These are phyloP conservation scores for Entomortierella parvispora DNA, from an alignment of 192 early-diverging fungal species.

Conservation along the genomic window DNA sequence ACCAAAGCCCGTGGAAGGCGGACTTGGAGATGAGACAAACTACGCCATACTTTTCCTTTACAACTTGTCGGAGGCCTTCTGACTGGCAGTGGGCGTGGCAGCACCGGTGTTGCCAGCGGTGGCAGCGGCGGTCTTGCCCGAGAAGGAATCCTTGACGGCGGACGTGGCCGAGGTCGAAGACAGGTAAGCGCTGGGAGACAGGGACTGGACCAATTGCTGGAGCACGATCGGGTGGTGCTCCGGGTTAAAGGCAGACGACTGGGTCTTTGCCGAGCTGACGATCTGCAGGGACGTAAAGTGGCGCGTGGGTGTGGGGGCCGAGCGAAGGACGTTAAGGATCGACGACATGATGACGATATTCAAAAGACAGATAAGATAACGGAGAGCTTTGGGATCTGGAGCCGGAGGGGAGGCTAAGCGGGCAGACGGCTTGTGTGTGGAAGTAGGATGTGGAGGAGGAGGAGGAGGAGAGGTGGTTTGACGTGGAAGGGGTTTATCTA, in stretches of 20 bases:
- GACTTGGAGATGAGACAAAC: too few species aligned
- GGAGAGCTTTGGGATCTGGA: too few species aligned
- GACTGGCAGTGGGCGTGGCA: not conserved
- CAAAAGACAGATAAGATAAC: too few species aligned
- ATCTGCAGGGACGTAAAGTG: slow-evolving; percentile 44
- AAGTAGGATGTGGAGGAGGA: not conserved
- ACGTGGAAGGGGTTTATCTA: not conserved
- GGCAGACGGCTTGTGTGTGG: not conserved
- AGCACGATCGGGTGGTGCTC: slow-evolving; percentile 50
- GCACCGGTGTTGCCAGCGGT: not conserved
- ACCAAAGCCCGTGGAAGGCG: too few species aligned
- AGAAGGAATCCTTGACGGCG: slow-evolving; percentile 16
- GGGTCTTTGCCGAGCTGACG: slow-evolving; percentile 3
- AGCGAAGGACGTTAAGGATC: slow-evolving; percentile 48
- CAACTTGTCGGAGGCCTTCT: not conserved
- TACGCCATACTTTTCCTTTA: not conserved
- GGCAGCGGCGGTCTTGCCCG: slow-evolving; percentile 11
- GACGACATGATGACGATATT: too few species aligned
- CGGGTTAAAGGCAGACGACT: slow-evolving; percentile 32
- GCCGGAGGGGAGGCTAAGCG: too few species aligned
- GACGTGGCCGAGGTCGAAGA: not conserved
- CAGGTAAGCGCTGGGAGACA: slow-evolving; percentile 22
- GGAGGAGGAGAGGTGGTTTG: not conserved
- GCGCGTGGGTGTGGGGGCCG: slow-evolving; percentile 45
- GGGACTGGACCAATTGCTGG: slow-evolving; percentile 47